phyloP scores from a whole-genome alignment of 805 yeast species.

The Starmerella ratchasimensis region DNA sequence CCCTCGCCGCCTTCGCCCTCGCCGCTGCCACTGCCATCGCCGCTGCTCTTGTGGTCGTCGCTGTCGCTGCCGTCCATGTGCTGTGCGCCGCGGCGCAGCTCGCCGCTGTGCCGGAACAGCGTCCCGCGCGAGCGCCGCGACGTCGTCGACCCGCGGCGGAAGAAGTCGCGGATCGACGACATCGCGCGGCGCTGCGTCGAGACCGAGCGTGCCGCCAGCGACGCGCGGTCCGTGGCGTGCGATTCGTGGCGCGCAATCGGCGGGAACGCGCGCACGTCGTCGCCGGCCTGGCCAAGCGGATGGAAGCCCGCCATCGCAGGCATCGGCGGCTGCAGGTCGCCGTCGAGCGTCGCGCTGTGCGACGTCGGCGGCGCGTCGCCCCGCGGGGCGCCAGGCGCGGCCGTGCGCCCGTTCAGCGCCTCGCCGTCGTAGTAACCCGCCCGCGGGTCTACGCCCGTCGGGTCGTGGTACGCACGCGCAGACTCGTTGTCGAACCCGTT shows the following conservation, averaged over 20 bases:
- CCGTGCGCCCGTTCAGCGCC: no score
- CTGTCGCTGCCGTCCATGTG: background rate
- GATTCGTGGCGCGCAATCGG: background rate
- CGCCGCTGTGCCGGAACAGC: no score
- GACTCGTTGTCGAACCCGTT: background rate
- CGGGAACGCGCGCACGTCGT: background rate
- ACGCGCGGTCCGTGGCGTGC: slow-evolving; percentile 3
- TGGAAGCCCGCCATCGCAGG: no score
- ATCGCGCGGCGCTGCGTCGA: background rate
- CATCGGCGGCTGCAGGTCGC: no score
- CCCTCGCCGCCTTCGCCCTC: background rate
- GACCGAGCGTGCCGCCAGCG: background rate
- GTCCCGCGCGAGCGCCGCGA: slow-evolving; percentile 1
- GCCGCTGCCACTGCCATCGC: background rate
- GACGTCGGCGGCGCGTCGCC: background rate
- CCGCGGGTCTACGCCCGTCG: no score
- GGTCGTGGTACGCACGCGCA: no score
- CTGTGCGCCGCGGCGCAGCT: no score
- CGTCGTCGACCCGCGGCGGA: slow-evolving; percentile 1
- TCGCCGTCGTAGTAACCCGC: no score
- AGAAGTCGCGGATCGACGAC: background rate
- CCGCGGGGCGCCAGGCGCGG: background rate
- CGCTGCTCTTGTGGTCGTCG: background rate
- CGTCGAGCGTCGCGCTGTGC: no score
- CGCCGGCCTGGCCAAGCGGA: no score